Percentiles rank a stretch among this genome's conserved stretches.
These are phyloP conservation scores for Aureobasidium musti DNA, from an alignment of 2,329 filamentous ascomycete species.

Conservation along the genomic window DNA sequence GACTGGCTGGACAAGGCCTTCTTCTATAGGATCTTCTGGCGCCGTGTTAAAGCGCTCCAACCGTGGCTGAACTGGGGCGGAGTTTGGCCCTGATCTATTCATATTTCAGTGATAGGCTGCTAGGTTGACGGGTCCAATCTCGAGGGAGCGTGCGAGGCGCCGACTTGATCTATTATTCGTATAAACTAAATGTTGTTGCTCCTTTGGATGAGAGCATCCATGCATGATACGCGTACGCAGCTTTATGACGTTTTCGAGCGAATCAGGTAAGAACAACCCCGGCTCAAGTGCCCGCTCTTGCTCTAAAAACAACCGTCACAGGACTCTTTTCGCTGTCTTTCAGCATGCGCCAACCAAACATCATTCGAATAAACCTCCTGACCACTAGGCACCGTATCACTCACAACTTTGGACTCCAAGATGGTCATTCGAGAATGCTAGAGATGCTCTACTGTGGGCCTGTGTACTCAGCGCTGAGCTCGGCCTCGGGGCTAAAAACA, in stretches of 20 bases:
- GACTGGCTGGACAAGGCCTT: conserved; percentile 16
- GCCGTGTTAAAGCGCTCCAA: conserved; percentile 32
- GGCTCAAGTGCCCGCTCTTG: neutral
- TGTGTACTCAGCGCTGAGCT: neutral
- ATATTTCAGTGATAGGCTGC: conserved; percentile 10
- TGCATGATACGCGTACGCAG: conserved; percentile 14
- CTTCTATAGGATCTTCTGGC: conserved; percentile 30
- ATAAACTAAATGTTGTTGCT: conserved; percentile 16
- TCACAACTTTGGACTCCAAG: neutral
- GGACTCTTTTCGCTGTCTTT: neutral
- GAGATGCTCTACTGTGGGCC: neutral
- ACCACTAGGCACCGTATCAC: neutral
- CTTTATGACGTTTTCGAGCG: neutral
- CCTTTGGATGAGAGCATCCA: neutral
- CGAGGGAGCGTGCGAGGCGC: neutral
- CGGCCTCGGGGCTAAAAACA: neutral
- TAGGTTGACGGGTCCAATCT: neutral
- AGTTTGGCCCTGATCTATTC: conserved; percentile 10
- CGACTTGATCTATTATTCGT: neutral
- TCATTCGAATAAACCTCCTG: neutral
- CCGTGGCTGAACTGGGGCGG: conserved; percentile 9
- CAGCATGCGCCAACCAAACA: too few species aligned
- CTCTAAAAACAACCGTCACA: neutral
- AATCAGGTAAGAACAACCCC: neutral
- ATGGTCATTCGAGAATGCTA: neutral